phyloP scores from a whole-genome alignment of 805 yeast genomes.

The Teunomyces atbi region DNA sequence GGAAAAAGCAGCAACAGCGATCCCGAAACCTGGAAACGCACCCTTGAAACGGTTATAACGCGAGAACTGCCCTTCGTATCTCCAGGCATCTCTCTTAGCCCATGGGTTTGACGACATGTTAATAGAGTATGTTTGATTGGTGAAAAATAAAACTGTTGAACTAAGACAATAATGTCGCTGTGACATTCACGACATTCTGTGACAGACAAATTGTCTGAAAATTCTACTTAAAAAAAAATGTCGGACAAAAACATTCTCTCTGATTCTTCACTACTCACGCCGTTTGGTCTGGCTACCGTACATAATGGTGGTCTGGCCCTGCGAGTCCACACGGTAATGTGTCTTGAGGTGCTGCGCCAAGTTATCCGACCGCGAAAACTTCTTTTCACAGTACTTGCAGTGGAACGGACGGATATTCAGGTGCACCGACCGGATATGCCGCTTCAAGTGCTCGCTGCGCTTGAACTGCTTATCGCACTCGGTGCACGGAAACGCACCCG shows the following conservation, averaged over 20 bases:
- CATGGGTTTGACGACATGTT: slow-evolving; percentile 22
- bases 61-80: slow-evolving; percentile 79
- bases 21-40: slow-evolving; percentile 77
- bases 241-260: background rate
- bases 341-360: slow-evolving; percentile 46
- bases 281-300: slow-evolving; percentile 5
- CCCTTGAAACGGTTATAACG: slow-evolving; percentile 66
- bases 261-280: slow-evolving; percentile 2
- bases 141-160: slow-evolving; percentile 1
- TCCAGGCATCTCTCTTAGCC: slow-evolving; percentile 79
- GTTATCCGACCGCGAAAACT: slow-evolving; percentile 41
- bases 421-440: slow-evolving; percentile 44
- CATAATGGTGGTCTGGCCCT: slow-evolving; percentile 9
- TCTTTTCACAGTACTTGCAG: slow-evolving; percentile 45
- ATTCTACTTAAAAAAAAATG: background rate
- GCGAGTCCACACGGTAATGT: slow-evolving; percentile 18
- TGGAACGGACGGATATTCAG: slow-evolving; percentile 45
- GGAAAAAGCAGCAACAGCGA: slow-evolving; percentile 74
- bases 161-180: too few species aligned
- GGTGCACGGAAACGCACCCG: slow-evolving; percentile 35
- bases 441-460: slow-evolving; percentile 42
- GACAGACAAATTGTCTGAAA: background rate
- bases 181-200: background rate
- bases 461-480: slow-evolving; percentile 44
- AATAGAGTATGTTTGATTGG: slow-evolving; percentile 2